Evolutionary conservation across 768 basidiomycete species (phyloP).

Genomic region (Roridomyces roridus): DNA sequence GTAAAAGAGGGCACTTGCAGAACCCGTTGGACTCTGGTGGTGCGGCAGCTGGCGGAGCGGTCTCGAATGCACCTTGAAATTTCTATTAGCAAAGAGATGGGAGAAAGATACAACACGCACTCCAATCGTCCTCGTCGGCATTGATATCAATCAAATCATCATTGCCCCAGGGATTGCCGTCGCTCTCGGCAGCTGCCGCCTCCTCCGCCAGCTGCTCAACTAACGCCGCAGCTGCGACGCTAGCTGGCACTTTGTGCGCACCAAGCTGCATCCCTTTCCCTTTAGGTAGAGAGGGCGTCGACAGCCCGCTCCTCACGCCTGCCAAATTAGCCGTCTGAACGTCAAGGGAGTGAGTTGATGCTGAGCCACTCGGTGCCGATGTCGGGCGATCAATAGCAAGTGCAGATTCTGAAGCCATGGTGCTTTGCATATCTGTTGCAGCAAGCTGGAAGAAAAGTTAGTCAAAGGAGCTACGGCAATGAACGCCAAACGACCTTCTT

Average conservation of each 20-base stretch:
- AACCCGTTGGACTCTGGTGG: slow-evolving; percentile 22
- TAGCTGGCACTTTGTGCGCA: slow-evolving; percentile 51
- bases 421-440: slow-evolving; percentile 73
- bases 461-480: neutral
- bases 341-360: neutral
- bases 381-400: slow-evolving; percentile 43
- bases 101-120: slow-evolving; percentile 49
- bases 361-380: slow-evolving; percentile 47
- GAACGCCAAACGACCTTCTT: slow-evolving; percentile 63
- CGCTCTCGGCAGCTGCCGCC: slow-evolving; percentile 47
- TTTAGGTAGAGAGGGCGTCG: slow-evolving; percentile 36
- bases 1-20: neutral
- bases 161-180: slow-evolving; percentile 68
- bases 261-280: slow-evolving; percentile 76
- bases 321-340: neutral
- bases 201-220: slow-evolving; percentile 68
- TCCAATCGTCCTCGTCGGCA: slow-evolving; percentile 95
- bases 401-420: slow-evolving; percentile 50
- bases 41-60: slow-evolving; percentile 39
- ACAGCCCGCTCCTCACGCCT: slow-evolving; percentile 11
- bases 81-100: neutral
- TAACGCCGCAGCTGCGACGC: slow-evolving; percentile 40
- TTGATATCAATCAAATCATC: slow-evolving; percentile 92
- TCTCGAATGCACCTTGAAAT: slow-evolving; percentile 75
- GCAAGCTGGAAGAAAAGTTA: slow-evolving; percentile 56